Base-by-base conservation (phyloP, 1,139 yeast species). In the Hyphopichia pseudoburtonii region DNA sequence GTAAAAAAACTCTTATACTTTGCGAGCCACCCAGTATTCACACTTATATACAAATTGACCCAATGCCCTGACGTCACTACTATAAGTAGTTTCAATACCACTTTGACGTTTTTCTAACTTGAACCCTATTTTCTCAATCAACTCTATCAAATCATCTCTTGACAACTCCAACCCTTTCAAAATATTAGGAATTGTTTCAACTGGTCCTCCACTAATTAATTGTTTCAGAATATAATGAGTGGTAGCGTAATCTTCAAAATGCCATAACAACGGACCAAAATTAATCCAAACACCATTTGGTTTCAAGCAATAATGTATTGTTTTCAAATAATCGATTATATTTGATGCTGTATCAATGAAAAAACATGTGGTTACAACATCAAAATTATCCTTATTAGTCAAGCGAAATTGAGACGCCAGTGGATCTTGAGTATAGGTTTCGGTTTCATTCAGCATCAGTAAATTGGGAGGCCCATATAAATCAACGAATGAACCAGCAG, bases 241-340 rank as follows among this genome's bases (percentile, higher is more conserved):
- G 18, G 57, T 60, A 18, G 56, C 61, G 34, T 75, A 78, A 37
- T 77, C 78, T 50, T 86, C 96, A 53, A 77, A 83, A 59, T 89
- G 96, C 94, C 96, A 88, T 36, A 85, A 60, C 19, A 88, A 62
- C 0, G 96, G 96, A 0, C 96, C 97, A 50, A 83, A 78, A 56
- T 89, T 89, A 39, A 87, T 68, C 96, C 96, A 88, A 11, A 64
- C 47, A 0, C 94, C 95, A 5, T 75, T 76, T 0, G 65, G 56
- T 33, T 66, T 66, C 39, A 87, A 54, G 16, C 78, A 66, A 44
- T 80, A 68, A 15, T 66, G 55, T 1, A 89, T 76, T 0, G 87
- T 66, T 38, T 70, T 73, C 31, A 89, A 44, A 43, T 88, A 87
- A 36, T 83, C 86, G 30, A 87, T 69, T 15, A 88, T 66, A 51